Conservation (phyloP, 345 rosid species). For the Ceriops zippeliana region DNA sequence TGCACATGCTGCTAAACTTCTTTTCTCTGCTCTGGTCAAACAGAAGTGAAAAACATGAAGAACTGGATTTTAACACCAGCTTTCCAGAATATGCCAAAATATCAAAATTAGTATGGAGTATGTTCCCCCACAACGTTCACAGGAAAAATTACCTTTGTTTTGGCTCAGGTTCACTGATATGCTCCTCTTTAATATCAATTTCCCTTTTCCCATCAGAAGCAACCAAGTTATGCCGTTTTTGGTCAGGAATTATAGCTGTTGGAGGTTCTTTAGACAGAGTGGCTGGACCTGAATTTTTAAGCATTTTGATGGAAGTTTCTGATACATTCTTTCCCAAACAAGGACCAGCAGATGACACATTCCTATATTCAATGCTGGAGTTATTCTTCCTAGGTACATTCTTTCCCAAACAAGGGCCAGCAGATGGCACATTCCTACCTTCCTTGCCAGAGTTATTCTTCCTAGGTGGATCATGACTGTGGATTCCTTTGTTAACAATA, state of each 20-base stretch:
- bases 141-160: constrained; percentile 56
- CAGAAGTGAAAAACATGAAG: constrained; percentile 15
- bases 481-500: constrained; percentile 73
- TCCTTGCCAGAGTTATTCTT: constrained; percentile 47
- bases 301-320: constrained; percentile 32
- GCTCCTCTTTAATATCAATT: constrained; percentile 41
- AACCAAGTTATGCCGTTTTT: constrained; percentile 38
- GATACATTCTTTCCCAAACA: constrained; percentile 26
- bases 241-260: constrained; percentile 34
- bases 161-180: constrained; percentile 46
- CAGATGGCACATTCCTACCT: constrained; percentile 36
- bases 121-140: not conserved
- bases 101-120: not conserved
- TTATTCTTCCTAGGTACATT: constrained; percentile 42
- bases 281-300: constrained; percentile 41
- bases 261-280: constrained; percentile 44
- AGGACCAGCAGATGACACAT: constrained; percentile 32
- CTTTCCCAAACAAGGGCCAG: constrained; percentile 31
- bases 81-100: not conserved
- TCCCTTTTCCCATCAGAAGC: constrained; percentile 31
- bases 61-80: constrained; percentile 1
- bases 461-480: constrained; percentile 79
- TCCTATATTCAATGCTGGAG: constrained; percentile 41
- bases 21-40: constrained; percentile 57
- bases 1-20: constrained; percentile 27